A percentile compares a stretch with the other conserved stretches of the same genome.
Conservation (phyloP, 164 flowering plant species). For the Chimonanthus praecox region DNA sequence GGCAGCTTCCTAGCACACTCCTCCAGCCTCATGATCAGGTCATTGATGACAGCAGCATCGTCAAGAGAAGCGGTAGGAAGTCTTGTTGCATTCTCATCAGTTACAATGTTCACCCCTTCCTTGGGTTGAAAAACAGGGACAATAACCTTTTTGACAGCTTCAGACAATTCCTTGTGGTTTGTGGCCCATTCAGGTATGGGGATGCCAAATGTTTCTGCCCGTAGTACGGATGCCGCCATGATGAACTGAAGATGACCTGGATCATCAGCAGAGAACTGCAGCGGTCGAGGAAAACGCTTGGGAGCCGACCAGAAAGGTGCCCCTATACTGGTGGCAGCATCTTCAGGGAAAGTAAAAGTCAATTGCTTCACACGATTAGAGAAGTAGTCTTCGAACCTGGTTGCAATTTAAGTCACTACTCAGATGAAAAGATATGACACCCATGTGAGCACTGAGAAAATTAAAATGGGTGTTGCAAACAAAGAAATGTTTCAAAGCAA, state of each 20-base stretch:
- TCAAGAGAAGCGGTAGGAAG: constrained; percentile 56
- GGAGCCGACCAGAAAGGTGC: constrained; percentile 91
- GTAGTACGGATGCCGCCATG: constrained; percentile 61
- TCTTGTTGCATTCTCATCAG: constrained; percentile 73
- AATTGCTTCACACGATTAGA: constrained; percentile 75
- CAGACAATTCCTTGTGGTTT: constrained; percentile 41
- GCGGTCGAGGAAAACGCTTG: constrained; percentile 72
- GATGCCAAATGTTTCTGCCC: constrained; percentile 78
- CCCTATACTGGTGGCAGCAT: constrained; percentile 68
- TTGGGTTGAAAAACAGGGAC: constrained; percentile 75
- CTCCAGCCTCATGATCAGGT: constrained; percentile 45
- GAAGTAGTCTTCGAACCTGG: constrained; percentile 84
- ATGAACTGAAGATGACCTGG: constrained; percentile 52
- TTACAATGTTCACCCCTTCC: constrained; percentile 62
- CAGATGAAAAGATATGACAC: neutral
- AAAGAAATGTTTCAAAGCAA: no score
- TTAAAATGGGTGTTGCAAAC: neutral
- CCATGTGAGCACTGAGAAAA: neutral
- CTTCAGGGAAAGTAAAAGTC: constrained; percentile 78
- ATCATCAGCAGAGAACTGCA: constrained; percentile 54
- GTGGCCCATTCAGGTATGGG: constrained; percentile 68
- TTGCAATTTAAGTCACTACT: neutral
- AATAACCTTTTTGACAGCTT: constrained; percentile 52
- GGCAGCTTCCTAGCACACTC: constrained; percentile 36
- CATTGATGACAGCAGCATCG: constrained; percentile 64